Percentiles rank a stretch among this genome's conserved stretches.
Conservation (phyloP, 495 filamentous ascomycete genomes). For the Talaromyces thailandensis region DNA sequence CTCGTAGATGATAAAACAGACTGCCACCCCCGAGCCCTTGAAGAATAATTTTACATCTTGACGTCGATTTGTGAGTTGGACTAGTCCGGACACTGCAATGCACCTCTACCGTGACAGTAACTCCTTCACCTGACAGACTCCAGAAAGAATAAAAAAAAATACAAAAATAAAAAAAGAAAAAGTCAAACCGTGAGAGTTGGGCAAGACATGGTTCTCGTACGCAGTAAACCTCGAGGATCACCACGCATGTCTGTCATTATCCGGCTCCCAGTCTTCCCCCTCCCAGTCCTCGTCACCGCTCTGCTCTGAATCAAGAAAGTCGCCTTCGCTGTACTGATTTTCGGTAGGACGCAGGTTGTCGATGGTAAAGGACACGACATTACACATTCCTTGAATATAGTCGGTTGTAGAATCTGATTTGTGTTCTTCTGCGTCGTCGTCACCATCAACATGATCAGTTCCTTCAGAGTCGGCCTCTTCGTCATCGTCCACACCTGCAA, state of each 20-base stretch:
- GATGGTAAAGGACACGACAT: conserved; percentile 68
- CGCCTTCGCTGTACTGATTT: conserved; percentile 60
- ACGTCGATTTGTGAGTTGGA: background rate
- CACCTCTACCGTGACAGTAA: background rate
- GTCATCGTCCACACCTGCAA: conserved; percentile 16
- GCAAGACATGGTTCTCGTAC: background rate
- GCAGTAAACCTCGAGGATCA: background rate
- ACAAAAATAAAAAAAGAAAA: background rate
- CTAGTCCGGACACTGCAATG: background rate
- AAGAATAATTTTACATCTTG: background rate
- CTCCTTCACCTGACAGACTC: background rate
- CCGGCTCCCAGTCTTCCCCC: conserved; percentile 33
- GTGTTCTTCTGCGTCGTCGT: background rate
- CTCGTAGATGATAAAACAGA: background rate
- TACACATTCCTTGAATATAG: conserved; percentile 67
- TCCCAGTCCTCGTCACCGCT: conserved; percentile 78
- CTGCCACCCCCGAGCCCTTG: background rate
- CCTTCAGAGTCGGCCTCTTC: conserved; percentile 12
- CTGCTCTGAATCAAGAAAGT: conserved; percentile 67
- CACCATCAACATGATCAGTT: background rate
- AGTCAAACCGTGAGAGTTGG: background rate
- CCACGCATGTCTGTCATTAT: conserved; percentile 4
- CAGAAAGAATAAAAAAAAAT: background rate
- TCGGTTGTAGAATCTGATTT: conserved; percentile 10
- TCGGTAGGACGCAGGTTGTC: conserved; percentile 76